Percentiles rank a stretch among this genome's conserved stretches.
These are phyloP conservation scores for Arctium minus DNA, from an alignment of 129 eudicot species.

Conservation along the genomic window DNA sequence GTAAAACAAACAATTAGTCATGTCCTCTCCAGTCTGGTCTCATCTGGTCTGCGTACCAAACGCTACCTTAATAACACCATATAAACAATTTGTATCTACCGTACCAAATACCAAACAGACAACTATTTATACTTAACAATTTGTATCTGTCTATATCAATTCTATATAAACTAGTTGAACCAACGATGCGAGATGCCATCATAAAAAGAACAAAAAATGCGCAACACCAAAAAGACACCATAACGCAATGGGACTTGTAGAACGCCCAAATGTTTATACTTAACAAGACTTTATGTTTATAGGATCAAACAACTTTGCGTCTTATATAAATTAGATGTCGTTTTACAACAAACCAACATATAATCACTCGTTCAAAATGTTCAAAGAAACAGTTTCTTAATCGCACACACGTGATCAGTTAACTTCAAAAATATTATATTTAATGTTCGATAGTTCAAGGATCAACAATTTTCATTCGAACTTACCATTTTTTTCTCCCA, in stretches of 20 bases:
- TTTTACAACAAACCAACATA: not conserved
- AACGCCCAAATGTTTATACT: not conserved
- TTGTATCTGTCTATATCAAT: not conserved
- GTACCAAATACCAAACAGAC: not conserved
- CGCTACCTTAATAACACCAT: too few relatives aligned
- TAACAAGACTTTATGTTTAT: too few relatives aligned
- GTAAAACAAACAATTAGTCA: too few relatives aligned
- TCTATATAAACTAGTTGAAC: not conserved
- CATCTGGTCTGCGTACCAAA: too few relatives aligned
- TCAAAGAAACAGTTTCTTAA: not conserved
- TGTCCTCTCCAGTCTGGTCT: too few relatives aligned
- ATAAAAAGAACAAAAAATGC: too few relatives aligned
- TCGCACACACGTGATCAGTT: not conserved
- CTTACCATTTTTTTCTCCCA: slow-evolving; percentile 43
- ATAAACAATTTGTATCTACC: too few relatives aligned
- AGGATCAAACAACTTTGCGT: not conserved
- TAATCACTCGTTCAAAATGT: not conserved
- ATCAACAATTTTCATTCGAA: not conserved
- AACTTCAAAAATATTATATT: not conserved
- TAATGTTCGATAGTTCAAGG: not conserved
- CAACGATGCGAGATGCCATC: too few relatives aligned
- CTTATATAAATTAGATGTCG: not conserved
- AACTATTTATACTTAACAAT: not conserved
- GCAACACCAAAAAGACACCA: too few relatives aligned
- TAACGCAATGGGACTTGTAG: too few relatives aligned